These are phyloP conservation scores for Candida adriatica DNA, from an alignment of 805 yeast species.

Conservation along the genomic window DNA sequence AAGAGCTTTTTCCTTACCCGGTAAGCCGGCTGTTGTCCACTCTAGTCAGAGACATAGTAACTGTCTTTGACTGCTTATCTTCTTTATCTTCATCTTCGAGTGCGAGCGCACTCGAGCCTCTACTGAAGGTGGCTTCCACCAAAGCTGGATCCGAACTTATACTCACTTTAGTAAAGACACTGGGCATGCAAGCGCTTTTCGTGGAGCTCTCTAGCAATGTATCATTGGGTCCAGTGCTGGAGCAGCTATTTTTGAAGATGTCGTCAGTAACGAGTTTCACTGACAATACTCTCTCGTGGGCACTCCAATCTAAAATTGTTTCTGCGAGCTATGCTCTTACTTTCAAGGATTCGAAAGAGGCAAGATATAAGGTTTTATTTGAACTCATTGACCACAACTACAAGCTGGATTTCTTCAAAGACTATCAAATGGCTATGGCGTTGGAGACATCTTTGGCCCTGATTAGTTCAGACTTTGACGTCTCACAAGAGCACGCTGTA, in stretches of 20 bases:
- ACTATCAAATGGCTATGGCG: slow-evolving; percentile 12
- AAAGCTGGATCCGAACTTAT: slow-evolving; percentile 11
- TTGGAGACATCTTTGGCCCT: slow-evolving; percentile 11
- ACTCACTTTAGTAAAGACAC: slow-evolving; percentile 4
- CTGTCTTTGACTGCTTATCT: no score
- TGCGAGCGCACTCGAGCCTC: slow-evolving; percentile 2
- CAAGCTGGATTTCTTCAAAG: slow-evolving; percentile 14
- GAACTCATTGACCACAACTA: slow-evolving; percentile 23
- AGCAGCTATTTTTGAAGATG: slow-evolving; percentile 13
- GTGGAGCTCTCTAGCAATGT: slow-evolving; percentile 3
- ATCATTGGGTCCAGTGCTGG: slow-evolving; percentile 2
- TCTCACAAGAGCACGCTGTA: slow-evolving; percentile 9
- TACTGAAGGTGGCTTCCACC: slow-evolving; percentile 6
- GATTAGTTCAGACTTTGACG: slow-evolving; percentile 10
- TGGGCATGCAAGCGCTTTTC: slow-evolving; percentile 7
- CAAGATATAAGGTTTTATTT: slow-evolving; percentile 19
- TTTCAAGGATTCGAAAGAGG: slow-evolving; percentile 11
- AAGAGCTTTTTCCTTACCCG: no score
- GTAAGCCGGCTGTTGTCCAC: no score
- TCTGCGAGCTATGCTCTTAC: slow-evolving; percentile 13
- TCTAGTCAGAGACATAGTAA: no score
- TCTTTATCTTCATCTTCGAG: no score
- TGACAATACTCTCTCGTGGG: not conserved
- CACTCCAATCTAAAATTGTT: slow-evolving; percentile 4
- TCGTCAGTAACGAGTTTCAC: no score